These are phyloP conservation scores for Teratosphaeria nubilosa DNA, from an alignment of 2,329 filamentous ascomycete species.

Conservation along the genomic window DNA sequence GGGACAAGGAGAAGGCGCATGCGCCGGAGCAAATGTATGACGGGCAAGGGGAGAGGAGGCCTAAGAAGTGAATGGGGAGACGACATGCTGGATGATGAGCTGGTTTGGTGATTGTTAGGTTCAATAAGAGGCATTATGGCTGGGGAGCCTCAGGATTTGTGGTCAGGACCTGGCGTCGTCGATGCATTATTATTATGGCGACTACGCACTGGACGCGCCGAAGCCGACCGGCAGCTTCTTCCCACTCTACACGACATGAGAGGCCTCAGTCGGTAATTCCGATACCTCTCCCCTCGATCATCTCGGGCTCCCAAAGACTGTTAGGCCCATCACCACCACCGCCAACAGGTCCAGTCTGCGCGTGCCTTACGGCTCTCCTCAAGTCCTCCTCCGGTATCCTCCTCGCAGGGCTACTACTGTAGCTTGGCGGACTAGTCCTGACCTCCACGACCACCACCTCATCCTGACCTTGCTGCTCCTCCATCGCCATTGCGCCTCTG, in stretches of 20 bases:
- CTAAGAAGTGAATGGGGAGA: neutral
- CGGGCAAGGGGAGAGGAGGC: neutral
- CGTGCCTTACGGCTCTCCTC: conserved; percentile 12
- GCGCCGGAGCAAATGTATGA: conserved; percentile 8
- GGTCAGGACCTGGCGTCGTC: neutral
- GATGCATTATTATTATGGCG: neutral
- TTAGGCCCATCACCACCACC: neutral
- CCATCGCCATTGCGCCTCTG: neutral
- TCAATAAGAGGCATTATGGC: neutral
- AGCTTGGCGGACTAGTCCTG: conserved; percentile 17
- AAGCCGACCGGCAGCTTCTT: neutral
- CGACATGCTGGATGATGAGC: neutral
- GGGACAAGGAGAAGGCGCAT: conserved; percentile 30
- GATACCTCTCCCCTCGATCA: conserved; percentile 15
- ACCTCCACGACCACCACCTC: neutral
- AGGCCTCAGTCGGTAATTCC: neutral
- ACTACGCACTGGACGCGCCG: neutral
- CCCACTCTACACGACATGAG: neutral
- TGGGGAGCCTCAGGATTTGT: neutral
- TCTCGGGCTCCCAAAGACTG: conserved; percentile 15
- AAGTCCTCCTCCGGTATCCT: conserved; percentile 13
- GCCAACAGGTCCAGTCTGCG: conserved; percentile 2
- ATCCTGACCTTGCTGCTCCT: neutral
- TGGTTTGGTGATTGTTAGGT: neutral
- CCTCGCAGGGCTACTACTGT: conserved; percentile 17